These are phyloP conservation scores for Hyaloscypha variabilis DNA, from an alignment of 495 filamentous ascomycete genomes.

Conservation along the genomic window DNA sequence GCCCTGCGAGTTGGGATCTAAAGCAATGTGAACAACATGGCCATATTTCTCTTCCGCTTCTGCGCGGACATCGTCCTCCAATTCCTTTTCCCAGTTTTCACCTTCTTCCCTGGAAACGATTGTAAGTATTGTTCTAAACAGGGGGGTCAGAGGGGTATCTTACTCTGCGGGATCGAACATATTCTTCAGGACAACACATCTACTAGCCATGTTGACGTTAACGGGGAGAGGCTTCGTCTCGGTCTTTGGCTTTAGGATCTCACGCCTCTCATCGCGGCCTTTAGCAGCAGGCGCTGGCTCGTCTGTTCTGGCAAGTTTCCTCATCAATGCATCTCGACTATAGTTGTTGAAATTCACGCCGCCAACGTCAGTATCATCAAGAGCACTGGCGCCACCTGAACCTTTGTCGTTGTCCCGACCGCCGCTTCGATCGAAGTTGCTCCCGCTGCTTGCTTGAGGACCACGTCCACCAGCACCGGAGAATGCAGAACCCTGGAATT, in stretches of 20 bases:
- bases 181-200: constrained; percentile 91
- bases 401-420: constrained; percentile 89
- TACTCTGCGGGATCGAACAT: constrained; percentile 95
- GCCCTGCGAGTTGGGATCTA: constrained; percentile 91
- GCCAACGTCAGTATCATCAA: constrained; percentile 97
- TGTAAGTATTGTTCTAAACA: constrained; percentile 19
- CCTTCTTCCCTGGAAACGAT: constrained; percentile 74
- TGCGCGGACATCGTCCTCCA: constrained; percentile 90
- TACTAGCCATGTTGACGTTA: constrained; percentile 89
- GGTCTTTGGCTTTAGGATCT: constrained; percentile 76
- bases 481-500: constrained; percentile 93
- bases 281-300: constrained; percentile 67
- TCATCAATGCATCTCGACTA: constrained; percentile 95
- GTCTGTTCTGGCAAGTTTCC: constrained; percentile 95
- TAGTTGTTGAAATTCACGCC: constrained; percentile 99
- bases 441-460: constrained; percentile 75
- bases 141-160: constrained; percentile 39
- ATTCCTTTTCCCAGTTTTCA: constrained; percentile 86
- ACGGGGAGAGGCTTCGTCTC: constrained; percentile 80
- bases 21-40: constrained; percentile 94
- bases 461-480: constrained; percentile 90
- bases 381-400: constrained; percentile 86
- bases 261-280: constrained; percentile 65
- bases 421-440: constrained; percentile 89
- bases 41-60: constrained; percentile 98